phyloP scores from a whole-genome alignment of 2,329 filamentous ascomycete genomes.

The Biscogniauxia mediterranea region DNA sequence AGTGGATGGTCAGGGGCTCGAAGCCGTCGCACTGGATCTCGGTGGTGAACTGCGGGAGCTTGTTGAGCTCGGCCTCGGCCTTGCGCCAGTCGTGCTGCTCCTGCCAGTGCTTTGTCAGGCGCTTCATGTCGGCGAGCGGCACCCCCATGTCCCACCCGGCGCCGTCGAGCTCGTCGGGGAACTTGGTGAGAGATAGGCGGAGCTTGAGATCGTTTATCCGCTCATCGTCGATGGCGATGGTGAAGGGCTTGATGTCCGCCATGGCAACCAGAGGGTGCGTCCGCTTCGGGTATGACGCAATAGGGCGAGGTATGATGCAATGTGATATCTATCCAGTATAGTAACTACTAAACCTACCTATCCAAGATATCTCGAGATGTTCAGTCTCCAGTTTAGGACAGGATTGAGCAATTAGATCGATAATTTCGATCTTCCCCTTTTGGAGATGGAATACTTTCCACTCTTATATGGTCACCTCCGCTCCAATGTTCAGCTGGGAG shows the following conservation, averaged over 20 bases:
- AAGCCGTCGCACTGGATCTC: slow-evolving; percentile 38
- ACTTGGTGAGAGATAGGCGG: slow-evolving; percentile 34
- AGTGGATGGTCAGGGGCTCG: slow-evolving; percentile 37
- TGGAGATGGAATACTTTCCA: too few species aligned
- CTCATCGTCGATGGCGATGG: slow-evolving; percentile 34
- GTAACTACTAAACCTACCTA: background rate
- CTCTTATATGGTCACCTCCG: too few species aligned
- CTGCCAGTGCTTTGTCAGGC: slow-evolving; percentile 35
- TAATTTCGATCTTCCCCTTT: background rate
- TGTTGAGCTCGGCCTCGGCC: slow-evolving; percentile 35
- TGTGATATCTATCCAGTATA: background rate
- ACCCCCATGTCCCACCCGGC: slow-evolving; percentile 39
- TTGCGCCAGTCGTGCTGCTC: slow-evolving; percentile 36
- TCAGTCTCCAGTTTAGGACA: too few species aligned
- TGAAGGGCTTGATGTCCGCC: slow-evolving; percentile 34
- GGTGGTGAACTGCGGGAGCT: slow-evolving; percentile 36
- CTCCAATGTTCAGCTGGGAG: too few species aligned
- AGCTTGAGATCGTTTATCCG: slow-evolving; percentile 34
- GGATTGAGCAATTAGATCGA: background rate
- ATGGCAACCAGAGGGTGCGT: slow-evolving; percentile 4
- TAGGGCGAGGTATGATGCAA: background rate
- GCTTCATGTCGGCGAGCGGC: slow-evolving; percentile 36
- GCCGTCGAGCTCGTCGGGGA: slow-evolving; percentile 39
- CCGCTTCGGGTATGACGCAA: background rate
- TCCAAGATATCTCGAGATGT: too few species aligned